These are phyloP conservation scores for Pachyrhizus erosus DNA, from an alignment of 306 rosid genomes.

Conservation along the genomic window DNA sequence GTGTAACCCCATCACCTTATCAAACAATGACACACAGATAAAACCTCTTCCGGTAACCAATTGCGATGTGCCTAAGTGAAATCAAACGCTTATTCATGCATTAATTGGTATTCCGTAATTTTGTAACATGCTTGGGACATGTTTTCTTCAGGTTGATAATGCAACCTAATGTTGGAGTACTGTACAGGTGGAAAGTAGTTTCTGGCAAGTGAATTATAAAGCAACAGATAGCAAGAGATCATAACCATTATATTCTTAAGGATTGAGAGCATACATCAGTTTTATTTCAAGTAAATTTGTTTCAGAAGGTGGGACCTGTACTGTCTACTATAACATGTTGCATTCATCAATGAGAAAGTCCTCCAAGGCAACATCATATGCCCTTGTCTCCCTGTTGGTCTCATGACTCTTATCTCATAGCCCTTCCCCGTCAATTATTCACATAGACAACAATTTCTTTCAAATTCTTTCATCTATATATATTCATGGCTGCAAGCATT, in stretches of 20 bases:
- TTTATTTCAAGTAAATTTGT: not conserved
- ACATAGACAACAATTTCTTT: not conserved
- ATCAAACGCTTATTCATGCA: not conserved
- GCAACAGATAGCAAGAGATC: not conserved
- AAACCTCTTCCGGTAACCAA: not conserved
- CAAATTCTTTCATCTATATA: slow-evolving; percentile 42
- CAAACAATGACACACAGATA: not conserved
- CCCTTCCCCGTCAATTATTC: not conserved
- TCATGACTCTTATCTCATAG: not conserved
- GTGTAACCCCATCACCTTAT: slow-evolving; percentile 17
- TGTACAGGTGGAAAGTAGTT: not conserved
- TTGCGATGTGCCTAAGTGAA: slow-evolving; percentile 2
- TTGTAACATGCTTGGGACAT: slow-evolving; percentile 34
- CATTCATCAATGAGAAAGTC: not conserved
- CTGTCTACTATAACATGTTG: not conserved
- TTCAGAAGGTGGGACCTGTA: not conserved
- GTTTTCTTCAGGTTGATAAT: not conserved
- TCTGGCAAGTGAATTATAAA: not conserved
- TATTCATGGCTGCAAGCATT: slow-evolving; percentile 14
- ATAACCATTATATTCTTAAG: not conserved
- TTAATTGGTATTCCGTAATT: slow-evolving; percentile 11
- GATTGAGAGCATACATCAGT: not conserved
- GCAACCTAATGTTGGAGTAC: not conserved
- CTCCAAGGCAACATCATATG: slow-evolving; percentile 42
- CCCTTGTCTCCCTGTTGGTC: slow-evolving; percentile 32